Base-by-base conservation (phyloP, 2,329 filamentous ascomycete genomes). In the Diaporthe australafricana region DNA sequence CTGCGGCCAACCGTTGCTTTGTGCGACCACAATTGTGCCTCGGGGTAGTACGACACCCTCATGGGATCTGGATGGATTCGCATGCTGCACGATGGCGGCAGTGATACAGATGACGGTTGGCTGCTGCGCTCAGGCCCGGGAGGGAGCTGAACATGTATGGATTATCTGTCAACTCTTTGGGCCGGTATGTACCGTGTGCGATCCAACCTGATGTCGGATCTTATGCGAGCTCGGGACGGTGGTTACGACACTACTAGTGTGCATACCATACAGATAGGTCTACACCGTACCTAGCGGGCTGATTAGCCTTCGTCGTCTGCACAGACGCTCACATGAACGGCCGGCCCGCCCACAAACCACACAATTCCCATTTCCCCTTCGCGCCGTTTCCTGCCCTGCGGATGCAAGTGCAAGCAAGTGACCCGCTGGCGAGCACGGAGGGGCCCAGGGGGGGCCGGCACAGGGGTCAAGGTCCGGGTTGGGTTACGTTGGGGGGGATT, bases 71-170 rank as follows among this genome's bases (percentile, higher is more conserved):
- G 60, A 22, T n/a, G 60, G 60, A 65, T 65, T 38, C 60, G 47
- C 35, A 60, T 30, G 56, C 68, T 63, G 60, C 35, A 63, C 55
- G 50, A 50, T 52, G 56, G 68, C 68, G 56, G 22, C 47, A 55
- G 68, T 53, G 56, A 65, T 52, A 38, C 56, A 32, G 40, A 20
- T 70, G 45, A 53, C 56, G 68, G 68, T 42, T 70, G 60, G 68
- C 56, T 70, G 56, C 47, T 50, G 20, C 38, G 5, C 68, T 25
- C 56, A 65, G 45, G 56, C 60, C 60, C 60, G 60, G n/a, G 27
- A 27, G 22, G 20, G 47, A 70, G 56, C 56, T 65, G 68, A 70
- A 27, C 45, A 70, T 56, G 27, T 25, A 50, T 16, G 22, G 27
- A 35, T 55, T 30, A 20, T 35, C 56, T 70, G 56, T 55, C 68